Evolutionary conservation across 176 grass and related monocot genomes (phyloP).

Genomic region (Canna indica): DNA sequence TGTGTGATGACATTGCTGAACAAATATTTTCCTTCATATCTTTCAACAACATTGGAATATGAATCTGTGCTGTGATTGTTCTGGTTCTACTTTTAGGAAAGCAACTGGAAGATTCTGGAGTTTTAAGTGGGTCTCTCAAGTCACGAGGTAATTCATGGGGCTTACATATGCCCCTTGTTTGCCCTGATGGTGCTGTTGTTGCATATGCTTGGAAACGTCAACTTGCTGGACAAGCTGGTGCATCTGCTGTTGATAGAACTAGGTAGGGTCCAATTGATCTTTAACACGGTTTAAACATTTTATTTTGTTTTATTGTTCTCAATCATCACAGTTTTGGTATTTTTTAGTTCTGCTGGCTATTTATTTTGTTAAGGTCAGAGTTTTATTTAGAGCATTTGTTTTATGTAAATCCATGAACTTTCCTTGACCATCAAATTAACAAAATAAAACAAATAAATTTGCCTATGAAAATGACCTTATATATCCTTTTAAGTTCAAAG

Average conservation of each 20-base stretch:
- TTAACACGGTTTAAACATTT: background rate
- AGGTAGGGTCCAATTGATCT: constrained; percentile 37
- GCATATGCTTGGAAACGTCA: constrained; percentile 99
- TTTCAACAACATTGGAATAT: constrained; percentile 1
- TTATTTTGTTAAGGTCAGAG: too few relatives aligned
- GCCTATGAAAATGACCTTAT: background rate
- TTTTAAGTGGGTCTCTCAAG: constrained; percentile 71
- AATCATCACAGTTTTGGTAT: background rate
- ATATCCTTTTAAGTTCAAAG: background rate
- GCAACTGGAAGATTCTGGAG: constrained; percentile 85
- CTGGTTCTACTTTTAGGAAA: constrained; percentile 45
- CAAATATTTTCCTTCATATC: background rate
- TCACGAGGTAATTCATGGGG: constrained; percentile 93
- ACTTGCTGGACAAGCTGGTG: constrained; percentile 94
- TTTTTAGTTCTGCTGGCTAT: too few relatives aligned
- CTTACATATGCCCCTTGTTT: constrained; percentile 99
- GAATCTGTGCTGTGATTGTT: constrained; percentile 1
- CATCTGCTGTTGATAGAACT: constrained; percentile 97
- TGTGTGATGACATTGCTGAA: background rate
- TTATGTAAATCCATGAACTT: background rate
- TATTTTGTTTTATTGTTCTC: background rate
- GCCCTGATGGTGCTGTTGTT: constrained; percentile 95
- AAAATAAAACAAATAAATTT: background rate
- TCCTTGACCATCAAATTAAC: background rate
- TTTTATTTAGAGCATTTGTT: too few relatives aligned